Evolutionary conservation across 441 rosid genomes (phyloP), one percentile per base, ranked within the genome.

Genomic region (Adansonia rubrostipa): DNA sequence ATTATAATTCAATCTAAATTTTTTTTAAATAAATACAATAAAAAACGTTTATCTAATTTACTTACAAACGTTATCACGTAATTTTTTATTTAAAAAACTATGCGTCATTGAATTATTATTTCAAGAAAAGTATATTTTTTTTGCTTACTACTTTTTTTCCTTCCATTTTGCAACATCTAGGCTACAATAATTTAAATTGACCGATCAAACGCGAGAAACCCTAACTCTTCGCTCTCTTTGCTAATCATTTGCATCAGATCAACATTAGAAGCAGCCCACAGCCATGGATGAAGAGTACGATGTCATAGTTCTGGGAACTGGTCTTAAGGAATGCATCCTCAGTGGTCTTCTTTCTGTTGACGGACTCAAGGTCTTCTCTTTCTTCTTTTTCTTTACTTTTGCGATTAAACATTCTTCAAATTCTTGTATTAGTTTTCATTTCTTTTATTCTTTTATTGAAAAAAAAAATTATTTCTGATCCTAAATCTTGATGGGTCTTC

Each of bases 331-430:
- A 82, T 93, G 98, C 84, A 93, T 93, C 82, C 97, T 93, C 81
- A 93, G 97, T 69, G 98, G 98, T 57, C 94, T 93, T 72, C 93
- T 92, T 82, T 93, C 97, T 70, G 97, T 93, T 76, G 98, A 93
- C 58, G 94, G 98, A 56, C 90, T 93, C 79, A 93, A 93, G 95
- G 97, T 93, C 80, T 79, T 40, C 24, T 33, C 40, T 60, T 28
- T 42, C 3, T 50, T 9, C 11, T 14, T 58, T 1, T 53, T 1
- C 33, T 11, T 62, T 1, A 11, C 10, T 8, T 9, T 47, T 9
- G 71, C 53, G 0, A 69, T 13, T 3, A 48, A 42, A 47, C 48
- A 45, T 69, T 47, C 13, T n/a, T 42, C 1, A 14, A 22, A 1
- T 14, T 22, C 36, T 22, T 70, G 22, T 74, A n/a, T 6, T 73